Base-by-base conservation (phyloP, 2,329 filamentous ascomycete genomes). In the Calonectria leucothoes region DNA sequence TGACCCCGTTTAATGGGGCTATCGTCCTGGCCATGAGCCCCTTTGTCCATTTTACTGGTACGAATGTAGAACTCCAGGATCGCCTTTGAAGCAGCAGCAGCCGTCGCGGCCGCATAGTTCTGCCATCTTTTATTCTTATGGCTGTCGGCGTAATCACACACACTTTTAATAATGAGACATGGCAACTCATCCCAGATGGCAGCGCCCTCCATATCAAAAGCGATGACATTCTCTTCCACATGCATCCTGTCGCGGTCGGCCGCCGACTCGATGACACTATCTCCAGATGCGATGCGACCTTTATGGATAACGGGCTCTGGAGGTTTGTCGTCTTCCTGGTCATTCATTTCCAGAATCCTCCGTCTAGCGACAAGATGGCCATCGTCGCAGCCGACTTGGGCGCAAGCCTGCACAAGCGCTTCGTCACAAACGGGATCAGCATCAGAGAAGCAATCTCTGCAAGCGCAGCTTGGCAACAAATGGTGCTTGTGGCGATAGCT, bases 401-500 rank as follows among this genome's bases (percentile, higher is more conserved):
- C 29, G 17, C 61, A 65, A 10, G 27, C 11, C 1, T 17, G 6
- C 1, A 25, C 29, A 10, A 49, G 27, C 2, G 61, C 39, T 49
- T 45, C 39, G 5, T 35, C 42, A 15, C 61, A 65, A n/a, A 49
- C 42, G 17, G 39, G 61, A 29, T 65, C 61, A 5, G n/a, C 10
- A 31, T 51, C 61, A 17, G 35, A 35, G 25, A 20, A 23, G n/a
- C 61, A 65, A 23, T 15, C 6, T 25, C 3, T 35, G 12, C 61
- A 65, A 1, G 31, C 45, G n/a, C 31, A 71, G 0, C 17, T 37
- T 7, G 33, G 15, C 12, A 51, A 63, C 2, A 14, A 20, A 39
- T 76, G 77, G 61, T 85, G 83, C 51, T 81, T 82, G 70, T 85
- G 84, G 1, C 70, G 75, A 63, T 84, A 84, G 15, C 69, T 45